Evolutionary conservation across 2,329 filamentous ascomycete genomes (phyloP), one percentile per base, ranked within the genome.

Genomic region (Cercospora citrullina): DNA sequence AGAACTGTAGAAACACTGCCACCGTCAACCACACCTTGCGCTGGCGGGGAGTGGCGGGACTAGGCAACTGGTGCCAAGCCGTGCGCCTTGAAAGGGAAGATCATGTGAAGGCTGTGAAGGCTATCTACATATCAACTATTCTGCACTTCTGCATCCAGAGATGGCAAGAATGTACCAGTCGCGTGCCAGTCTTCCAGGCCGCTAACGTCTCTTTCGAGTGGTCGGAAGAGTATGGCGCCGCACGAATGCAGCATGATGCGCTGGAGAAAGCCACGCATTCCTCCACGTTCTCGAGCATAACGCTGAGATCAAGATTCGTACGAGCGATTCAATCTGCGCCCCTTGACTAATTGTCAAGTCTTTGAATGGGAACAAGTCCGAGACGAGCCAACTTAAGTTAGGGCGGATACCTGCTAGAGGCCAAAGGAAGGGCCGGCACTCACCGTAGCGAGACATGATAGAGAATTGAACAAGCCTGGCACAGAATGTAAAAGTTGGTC

Each of bases 371-470:
- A 59, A 59, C 53, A 57, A 59, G 53, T 53, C 62, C 62, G 85
- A 84, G 84, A 88, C 87, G 87, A 93, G 92, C 87, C 92, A 96
- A 95, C 93, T 97, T 91, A 97, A 96, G 90, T 91, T 91, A 90
- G 91, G 94, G 93, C 93, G 55, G 62, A 42, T 26, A n/a, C 30
- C 51, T 45, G 36, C 16, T 16, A 33, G 61, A 36, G 28, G 28
- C 10, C n/a, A 14, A 66, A 30, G 48, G 60, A 10, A 12, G 7
- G 30, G 33, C 16, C 23, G 6, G 4, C 28, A 68, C 66, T 58
- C 55, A 68, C 48, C 48, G 33, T 55, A 30, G 57, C 39, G 16
- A 31, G 30, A 31, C 28, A 45, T 10, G 45, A 48, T n/a, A 36
- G 31, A 48, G 57, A 59, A 31, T 18, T 23, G 61, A 42, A 10